Conservation (phyloP, 331 rosid genomes). For the Rosa hybrid region DNA sequence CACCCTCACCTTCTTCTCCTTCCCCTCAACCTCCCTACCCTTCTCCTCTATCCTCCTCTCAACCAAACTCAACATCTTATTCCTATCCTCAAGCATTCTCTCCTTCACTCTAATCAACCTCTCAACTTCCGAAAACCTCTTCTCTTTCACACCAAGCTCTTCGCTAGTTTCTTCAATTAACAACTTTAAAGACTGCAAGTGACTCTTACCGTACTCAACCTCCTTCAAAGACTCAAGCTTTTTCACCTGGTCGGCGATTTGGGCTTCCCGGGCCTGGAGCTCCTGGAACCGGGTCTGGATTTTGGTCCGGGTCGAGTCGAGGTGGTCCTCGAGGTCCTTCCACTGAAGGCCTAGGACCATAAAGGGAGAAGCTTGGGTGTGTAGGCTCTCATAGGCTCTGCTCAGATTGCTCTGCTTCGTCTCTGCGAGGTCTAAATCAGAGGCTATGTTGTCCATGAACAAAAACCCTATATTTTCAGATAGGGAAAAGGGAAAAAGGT, state of each 20-base stretch:
- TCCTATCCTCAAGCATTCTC: not conserved
- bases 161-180: constrained; percentile 34
- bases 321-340: constrained; percentile 52
- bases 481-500: not conserved
- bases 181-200: constrained; percentile 4
- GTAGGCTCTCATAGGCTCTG: constrained; percentile 32
- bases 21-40: constrained; percentile 25
- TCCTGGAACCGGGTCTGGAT: constrained; percentile 10
- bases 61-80: not conserved
- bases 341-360: constrained; percentile 36
- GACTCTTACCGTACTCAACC: not conserved
- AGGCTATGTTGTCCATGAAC: constrained; percentile 33
- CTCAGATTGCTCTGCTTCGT: constrained; percentile 35
- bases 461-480: not conserved
- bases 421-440: constrained; percentile 30
- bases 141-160: constrained; percentile 37
- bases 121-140: constrained; percentile 15
- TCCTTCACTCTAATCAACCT: constrained; percentile 13
- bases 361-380: constrained; percentile 35
- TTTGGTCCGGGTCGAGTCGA: constrained; percentile 26
- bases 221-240: not conserved
- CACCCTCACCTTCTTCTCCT: constrained; percentile 24
- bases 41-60: constrained; percentile 9
- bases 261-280: constrained; percentile 32
- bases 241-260: not conserved